A percentile compares a stretch with the other conserved stretches of the same genome.
These are phyloP conservation scores for Suillus sp. DNA, from an alignment of 768 basidiomycete genomes.

Conservation along the genomic window DNA sequence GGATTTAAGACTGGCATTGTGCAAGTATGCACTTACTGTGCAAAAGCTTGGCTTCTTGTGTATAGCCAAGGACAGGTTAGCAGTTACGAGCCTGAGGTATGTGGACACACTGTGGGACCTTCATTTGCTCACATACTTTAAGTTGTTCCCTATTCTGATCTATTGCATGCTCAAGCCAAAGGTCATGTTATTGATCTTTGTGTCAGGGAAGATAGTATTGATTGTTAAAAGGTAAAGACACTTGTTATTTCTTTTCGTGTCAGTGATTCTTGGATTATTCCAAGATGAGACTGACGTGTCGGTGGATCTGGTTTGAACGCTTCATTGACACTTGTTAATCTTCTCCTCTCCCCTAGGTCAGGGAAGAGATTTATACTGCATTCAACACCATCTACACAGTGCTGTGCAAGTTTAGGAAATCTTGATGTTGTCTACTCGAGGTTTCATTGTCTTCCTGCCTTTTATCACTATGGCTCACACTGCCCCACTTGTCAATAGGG, in stretches of 20 bases:
- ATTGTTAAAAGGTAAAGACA: slow-evolving; percentile 90
- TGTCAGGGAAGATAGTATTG: slow-evolving; percentile 98
- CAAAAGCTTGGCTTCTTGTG: slow-evolving; percentile 99
- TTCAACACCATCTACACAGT: slow-evolving; percentile 99
- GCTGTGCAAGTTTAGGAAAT: slow-evolving; percentile 92
- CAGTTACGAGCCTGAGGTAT: slow-evolving; percentile 95
- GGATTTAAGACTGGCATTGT: slow-evolving; percentile 94
- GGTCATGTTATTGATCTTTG: slow-evolving; percentile 97
- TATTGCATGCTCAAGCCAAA: slow-evolving; percentile 99
- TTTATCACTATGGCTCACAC: neutral
- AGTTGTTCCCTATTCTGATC: slow-evolving; percentile 99
- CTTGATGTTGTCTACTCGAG: slow-evolving; percentile 40
- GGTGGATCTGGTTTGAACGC: slow-evolving; percentile 50
- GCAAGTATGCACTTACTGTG: slow-evolving; percentile 98
- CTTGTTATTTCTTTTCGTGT: slow-evolving; percentile 32
- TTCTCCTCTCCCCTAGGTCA: slow-evolving; percentile 60
- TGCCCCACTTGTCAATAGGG: slow-evolving; percentile 10
- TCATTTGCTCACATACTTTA: neutral
- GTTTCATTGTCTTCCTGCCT: slow-evolving; percentile 8
- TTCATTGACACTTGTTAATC: slow-evolving; percentile 49
- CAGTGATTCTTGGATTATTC: slow-evolving; percentile 27
- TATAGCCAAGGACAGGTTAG: slow-evolving; percentile 98
- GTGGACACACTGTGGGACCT: slow-evolving; percentile 24
- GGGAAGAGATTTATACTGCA: slow-evolving; percentile 99
- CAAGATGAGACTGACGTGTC: slow-evolving; percentile 38